Evolutionary conservation across 2,329 filamentous ascomycete species (phyloP).

Genomic region (Teratosphaeria zuluensis): DNA sequence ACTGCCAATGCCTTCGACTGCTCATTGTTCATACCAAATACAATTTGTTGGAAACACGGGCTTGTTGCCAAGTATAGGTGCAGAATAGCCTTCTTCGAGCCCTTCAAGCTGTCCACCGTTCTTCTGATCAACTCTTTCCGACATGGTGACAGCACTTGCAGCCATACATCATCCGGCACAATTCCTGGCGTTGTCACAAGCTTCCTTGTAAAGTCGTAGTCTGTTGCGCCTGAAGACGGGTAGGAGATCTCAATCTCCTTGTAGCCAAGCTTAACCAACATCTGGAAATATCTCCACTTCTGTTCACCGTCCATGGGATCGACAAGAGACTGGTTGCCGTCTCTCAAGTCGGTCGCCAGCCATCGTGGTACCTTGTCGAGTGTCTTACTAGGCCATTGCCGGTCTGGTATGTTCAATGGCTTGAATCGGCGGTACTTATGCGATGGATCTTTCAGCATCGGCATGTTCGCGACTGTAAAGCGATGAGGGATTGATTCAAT

Average conservation of each 20-base stretch:
- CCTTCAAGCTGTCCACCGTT: constrained; percentile 80
- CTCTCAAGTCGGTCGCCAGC: constrained; percentile 79
- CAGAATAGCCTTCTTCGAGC: constrained; percentile 85
- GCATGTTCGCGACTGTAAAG: background rate
- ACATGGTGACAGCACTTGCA: constrained; percentile 88
- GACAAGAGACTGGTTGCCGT: constrained; percentile 88
- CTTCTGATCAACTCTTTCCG: constrained; percentile 80
- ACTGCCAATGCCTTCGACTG: constrained; percentile 74
- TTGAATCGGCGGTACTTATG: constrained; percentile 66
- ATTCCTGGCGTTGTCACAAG: constrained; percentile 76
- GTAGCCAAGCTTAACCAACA: constrained; percentile 85
- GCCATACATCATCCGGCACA: constrained; percentile 78
- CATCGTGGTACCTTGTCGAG: constrained; percentile 81
- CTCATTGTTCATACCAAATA: constrained; percentile 80
- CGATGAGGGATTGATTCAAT: background rate
- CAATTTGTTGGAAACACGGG: constrained; percentile 85
- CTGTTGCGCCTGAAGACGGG: constrained; percentile 85
- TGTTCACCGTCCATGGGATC: constrained; percentile 95
- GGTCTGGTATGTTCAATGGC: constrained; percentile 56
- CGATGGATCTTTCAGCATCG: constrained; percentile 60
- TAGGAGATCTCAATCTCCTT: constrained; percentile 98
- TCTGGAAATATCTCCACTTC: constrained; percentile 91
- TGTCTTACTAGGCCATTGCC: constrained; percentile 75
- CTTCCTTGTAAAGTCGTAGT: constrained; percentile 88
- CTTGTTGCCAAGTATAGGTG: constrained; percentile 95